These are phyloP conservation scores for Nicotiana obtusifolia DNA, from an alignment of 257 asterid genomes.

Conservation along the genomic window DNA sequence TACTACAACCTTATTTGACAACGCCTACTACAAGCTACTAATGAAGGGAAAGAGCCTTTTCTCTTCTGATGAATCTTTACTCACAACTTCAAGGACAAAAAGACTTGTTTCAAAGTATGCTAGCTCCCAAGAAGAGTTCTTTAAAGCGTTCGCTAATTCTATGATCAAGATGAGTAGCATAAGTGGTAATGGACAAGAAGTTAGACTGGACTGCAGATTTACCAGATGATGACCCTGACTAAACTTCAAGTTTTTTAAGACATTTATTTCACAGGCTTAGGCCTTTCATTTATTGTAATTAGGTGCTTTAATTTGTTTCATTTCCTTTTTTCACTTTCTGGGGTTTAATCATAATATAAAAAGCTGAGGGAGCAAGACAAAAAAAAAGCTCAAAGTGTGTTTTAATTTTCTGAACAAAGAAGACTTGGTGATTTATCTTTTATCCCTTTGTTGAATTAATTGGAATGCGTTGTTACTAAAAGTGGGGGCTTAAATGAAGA, in stretches of 20 bases:
- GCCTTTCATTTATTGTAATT: neutral
- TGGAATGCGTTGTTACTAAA: neutral
- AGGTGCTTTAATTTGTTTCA: neutral
- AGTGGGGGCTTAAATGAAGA: neutral
- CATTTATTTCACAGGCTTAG: neutral
- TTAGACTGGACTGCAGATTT: constrained; percentile 49
- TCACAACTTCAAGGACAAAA: constrained; percentile 40
- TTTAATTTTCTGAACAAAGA: neutral
- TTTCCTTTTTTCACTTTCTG: neutral
- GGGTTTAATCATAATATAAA: too few species aligned
- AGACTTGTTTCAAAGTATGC: constrained; percentile 55
- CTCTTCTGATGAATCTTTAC: constrained; percentile 66
- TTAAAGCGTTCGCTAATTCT: constrained; percentile 49
- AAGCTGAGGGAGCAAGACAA: too few species aligned
- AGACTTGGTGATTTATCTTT: neutral
- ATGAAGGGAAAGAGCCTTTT: constrained; percentile 61
- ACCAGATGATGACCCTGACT: constrained; percentile 14
- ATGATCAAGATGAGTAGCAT: constrained; percentile 89
- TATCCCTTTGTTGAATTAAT: neutral
- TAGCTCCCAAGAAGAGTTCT: constrained; percentile 42
- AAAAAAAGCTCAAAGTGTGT: neutral
- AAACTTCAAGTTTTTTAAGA: neutral
- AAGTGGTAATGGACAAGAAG: constrained; percentile 49
- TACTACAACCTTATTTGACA: constrained; percentile 57
- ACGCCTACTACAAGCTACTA: constrained; percentile 59